A percentile compares a stretch with the other conserved stretches of the same genome.
phyloP scores from a whole-genome alignment of 352 stramenopile species.

The Phytophthora ohioensis region DNA sequence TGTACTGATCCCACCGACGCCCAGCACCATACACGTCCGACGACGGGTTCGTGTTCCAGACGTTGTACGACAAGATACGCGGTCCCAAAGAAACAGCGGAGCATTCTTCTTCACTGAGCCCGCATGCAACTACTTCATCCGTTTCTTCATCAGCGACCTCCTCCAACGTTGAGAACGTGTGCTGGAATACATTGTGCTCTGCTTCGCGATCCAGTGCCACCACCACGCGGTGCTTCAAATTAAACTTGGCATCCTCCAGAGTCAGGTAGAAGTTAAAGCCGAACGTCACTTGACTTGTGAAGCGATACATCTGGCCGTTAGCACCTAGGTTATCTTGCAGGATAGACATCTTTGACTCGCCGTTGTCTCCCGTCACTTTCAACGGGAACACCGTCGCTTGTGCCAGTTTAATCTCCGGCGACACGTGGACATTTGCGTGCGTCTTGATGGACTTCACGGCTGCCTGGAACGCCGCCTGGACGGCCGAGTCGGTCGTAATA shows the following conservation, averaged over 20 bases:
- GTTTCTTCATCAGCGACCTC: constrained; percentile 5
- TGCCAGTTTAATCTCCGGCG: constrained; percentile 41
- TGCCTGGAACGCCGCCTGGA: constrained; percentile 56
- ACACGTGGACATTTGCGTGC: constrained; percentile 51
- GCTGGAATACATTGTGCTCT: constrained; percentile 75
- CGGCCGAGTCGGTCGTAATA: constrained; percentile 42
- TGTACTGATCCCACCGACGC: constrained; percentile 78
- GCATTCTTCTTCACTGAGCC: constrained; percentile 29
- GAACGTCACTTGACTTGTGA: constrained; percentile 76
- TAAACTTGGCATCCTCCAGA: constrained; percentile 64
- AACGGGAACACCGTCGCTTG: constrained; percentile 55
- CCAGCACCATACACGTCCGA: constrained; percentile 64
- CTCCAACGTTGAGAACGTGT: constrained; percentile 59
- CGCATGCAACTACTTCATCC: constrained; percentile 26
- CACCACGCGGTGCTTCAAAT: constrained; percentile 64
- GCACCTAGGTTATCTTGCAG: constrained; percentile 57
- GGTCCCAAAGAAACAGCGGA: constrained; percentile 30
- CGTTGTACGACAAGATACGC: constrained; percentile 88
- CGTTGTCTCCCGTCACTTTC: constrained; percentile 74
- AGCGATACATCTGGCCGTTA: constrained; percentile 45
- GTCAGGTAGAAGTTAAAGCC: constrained; percentile 79
- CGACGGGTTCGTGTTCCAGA: constrained; percentile 92
- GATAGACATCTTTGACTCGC: constrained; percentile 68
- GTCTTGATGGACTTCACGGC: constrained; percentile 51
- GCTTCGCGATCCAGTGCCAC: constrained; percentile 78